A percentile compares a stretch with the other conserved stretches of the same genome.
Evolutionary conservation across 2,329 filamentous ascomycete genomes (phyloP).

Genomic region (Trichoderma brevicompactum): DNA sequence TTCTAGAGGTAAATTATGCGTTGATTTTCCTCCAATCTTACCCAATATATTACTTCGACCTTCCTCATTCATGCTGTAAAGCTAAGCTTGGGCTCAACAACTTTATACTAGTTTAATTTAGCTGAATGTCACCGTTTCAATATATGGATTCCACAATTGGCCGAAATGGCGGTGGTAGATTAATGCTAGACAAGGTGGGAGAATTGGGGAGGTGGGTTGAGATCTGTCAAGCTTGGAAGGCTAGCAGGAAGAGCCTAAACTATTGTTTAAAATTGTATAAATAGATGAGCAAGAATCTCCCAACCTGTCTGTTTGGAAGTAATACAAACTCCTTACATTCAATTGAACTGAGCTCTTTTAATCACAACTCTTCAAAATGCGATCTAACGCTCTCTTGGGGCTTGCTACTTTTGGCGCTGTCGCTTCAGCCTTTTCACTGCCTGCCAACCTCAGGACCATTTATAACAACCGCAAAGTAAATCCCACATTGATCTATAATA

Average conservation of each 20-base stretch:
- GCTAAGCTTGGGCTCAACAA: not conserved
- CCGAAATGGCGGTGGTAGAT: not conserved
- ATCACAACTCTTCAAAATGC: constrained; percentile 15
- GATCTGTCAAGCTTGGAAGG: not conserved
- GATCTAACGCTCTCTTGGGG: constrained; percentile 21
- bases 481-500: not conserved
- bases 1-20: not conserved
- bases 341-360: not conserved
- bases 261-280: constrained; percentile 3
- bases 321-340: not conserved
- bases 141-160: not conserved
- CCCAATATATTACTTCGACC: not conserved
- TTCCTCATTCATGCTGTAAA: constrained; percentile 9
- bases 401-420: constrained; percentile 29
- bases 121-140: constrained; percentile 2
- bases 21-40: constrained; percentile 26
- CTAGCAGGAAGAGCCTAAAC: not conserved
- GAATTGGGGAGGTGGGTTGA: not conserved
- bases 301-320: no score
- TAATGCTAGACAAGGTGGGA: not conserved
- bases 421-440: constrained; percentile 29
- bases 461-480: constrained; percentile 30
- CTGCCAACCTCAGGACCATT: constrained; percentile 30
- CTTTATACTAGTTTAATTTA: not conserved
- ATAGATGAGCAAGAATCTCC: not conserved